Base-by-base conservation (phyloP, 805 yeast species). In the Sugiyamaella americana region DNA sequence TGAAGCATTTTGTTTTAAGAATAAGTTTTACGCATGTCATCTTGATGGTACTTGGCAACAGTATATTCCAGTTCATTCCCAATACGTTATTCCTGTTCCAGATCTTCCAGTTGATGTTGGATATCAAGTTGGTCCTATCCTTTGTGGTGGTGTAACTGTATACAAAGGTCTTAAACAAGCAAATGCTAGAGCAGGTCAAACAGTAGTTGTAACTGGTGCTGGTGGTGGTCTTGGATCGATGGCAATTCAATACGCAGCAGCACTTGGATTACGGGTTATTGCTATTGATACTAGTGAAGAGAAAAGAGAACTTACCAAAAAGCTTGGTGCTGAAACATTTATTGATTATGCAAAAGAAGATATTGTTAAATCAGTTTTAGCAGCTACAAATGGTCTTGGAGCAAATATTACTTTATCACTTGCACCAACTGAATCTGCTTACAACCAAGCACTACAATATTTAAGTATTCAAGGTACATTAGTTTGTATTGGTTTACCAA, bases 21-120 rank as follows among this genome's bases (percentile, higher is more conserved):
- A 87, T 43, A 84, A 79, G 59, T 72, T 82, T 59, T 70, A 87
- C 30, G 89, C 89, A 64, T 81, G 78, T 74, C 79, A 86, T 44
- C 84, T 80, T 62, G 85, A 73, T 50, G 77, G 77, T 29, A 65
- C 73, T 8, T 72, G 70, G 67, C 74, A 70, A 55, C 71, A 73
- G 54, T 72, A 70, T 54, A 71, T 73, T 30, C 68, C 72, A 30
- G 73, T 72, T 13, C 71, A 70, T 51, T 70, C 71, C 6, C 60
- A 63, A 37, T 73, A 69, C 42, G 72, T 73, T 10, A 71, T 73
- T 18, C 58, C 60, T 40, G 64, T 72, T 40, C 75, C 76, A 5
- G 54, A 57, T 29, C 42, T 43, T 10, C 11, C 34, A 11, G n/a
- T 11, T 29, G 34, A 29, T 11, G n/a, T n/a, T n/a, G n/a, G n/a